phyloP scores from a whole-genome alignment of 169 alveolate species.

The Cyclospora cayetanensis region DNA sequence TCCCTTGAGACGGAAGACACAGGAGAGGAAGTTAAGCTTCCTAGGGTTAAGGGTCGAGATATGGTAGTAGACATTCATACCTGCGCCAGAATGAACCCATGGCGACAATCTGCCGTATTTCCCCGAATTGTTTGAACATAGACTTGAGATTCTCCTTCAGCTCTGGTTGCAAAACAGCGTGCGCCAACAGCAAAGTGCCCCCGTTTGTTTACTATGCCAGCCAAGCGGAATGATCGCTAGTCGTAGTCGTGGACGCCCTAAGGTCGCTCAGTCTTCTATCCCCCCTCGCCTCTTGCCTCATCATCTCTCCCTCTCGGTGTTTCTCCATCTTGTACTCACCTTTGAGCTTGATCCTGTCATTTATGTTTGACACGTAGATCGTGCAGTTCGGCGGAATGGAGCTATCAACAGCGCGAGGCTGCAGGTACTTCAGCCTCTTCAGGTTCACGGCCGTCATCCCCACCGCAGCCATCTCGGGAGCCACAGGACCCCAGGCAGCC shows the following conservation, averaged over 20 bases:
- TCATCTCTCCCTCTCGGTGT: background rate
- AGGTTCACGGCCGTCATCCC: constrained; percentile 32
- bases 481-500: constrained; percentile 46
- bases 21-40: background rate
- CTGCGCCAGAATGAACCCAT: constrained; percentile 86
- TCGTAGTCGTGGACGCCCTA: no score
- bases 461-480: constrained; percentile 59
- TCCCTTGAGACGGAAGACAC: background rate
- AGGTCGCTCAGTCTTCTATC: background rate
- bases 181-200: background rate
- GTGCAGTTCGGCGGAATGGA: constrained; percentile 63
- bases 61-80: background rate
- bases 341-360: constrained; percentile 51
- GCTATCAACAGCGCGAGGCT: constrained; percentile 29
- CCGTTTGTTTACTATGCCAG: background rate
- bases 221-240: no score
- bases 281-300: background rate
- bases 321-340: background rate
- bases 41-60: background rate
- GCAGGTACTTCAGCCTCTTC: constrained; percentile 35
- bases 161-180: background rate
- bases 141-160: constrained; percentile 78
- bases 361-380: constrained; percentile 49
- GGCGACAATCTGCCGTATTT: constrained; percentile 80
- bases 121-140: constrained; percentile 80